phyloP scores from a whole-genome alignment of 352 stramenopile genomes.

The Thraustochytrium sp. region DNA sequence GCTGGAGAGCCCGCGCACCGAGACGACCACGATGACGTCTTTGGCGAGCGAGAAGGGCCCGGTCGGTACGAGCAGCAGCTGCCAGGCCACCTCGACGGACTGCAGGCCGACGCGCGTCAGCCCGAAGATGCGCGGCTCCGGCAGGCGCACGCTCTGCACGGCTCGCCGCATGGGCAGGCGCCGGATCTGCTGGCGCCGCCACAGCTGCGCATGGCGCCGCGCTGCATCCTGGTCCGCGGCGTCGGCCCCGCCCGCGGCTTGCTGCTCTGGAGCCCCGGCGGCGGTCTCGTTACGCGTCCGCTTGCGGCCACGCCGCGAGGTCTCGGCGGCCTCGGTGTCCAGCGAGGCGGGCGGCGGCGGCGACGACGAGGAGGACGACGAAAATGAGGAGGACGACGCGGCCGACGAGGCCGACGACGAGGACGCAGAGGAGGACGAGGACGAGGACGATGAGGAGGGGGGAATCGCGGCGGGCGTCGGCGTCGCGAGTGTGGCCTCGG shows the following conservation, averaged over 20 bases:
- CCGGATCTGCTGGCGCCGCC: neutral
- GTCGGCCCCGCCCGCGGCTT: neutral
- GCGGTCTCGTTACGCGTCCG: too few species aligned
- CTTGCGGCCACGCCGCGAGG: neutral
- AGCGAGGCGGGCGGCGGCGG: too few species aligned
- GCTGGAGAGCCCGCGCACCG: neutral
- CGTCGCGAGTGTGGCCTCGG: too few species aligned
- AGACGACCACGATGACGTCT: neutral
- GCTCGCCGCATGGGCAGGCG: neutral
- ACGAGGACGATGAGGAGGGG: too few species aligned
- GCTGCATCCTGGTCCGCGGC: neutral
- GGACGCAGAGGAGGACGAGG: too few species aligned
- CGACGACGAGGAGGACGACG: too few species aligned
- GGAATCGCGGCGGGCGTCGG: too few species aligned
- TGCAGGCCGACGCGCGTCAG: neutral
- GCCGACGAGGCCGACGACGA: too few species aligned
- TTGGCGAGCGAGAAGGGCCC: neutral
- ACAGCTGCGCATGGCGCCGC: neutral
- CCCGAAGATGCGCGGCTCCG: neutral
- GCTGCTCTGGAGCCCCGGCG: too few species aligned
- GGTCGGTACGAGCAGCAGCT: slow-evolving; percentile 1
- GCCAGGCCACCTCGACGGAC: neutral
- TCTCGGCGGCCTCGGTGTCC: neutral
- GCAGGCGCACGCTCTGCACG: neutral
- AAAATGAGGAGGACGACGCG: too few species aligned